phyloP scores from a whole-genome alignment of 2,329 filamentous ascomycete genomes.

The Tympanopsis confertula region DNA sequence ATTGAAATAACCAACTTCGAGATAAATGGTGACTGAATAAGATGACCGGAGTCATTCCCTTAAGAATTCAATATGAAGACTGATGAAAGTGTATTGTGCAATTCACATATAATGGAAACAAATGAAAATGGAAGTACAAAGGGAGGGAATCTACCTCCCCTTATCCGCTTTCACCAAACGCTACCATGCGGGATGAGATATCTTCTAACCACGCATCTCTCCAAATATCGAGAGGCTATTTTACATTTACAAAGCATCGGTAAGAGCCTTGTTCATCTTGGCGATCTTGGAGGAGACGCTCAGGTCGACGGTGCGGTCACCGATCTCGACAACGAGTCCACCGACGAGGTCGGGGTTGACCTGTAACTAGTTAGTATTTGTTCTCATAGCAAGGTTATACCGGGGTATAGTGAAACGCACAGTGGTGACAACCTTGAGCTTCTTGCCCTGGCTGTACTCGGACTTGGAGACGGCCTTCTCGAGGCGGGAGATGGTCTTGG shows the following conservation, averaged over 20 bases:
- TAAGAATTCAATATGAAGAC: no score
- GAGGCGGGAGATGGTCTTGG: slow-evolving; percentile 72
- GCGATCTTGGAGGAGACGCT: slow-evolving; percentile 88
- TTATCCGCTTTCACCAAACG: no score
- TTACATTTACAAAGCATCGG: slow-evolving; percentile 77
- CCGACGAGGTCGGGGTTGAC: slow-evolving; percentile 92
- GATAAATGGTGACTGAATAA: no score
- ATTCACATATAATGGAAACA: no score
- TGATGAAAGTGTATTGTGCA: no score
- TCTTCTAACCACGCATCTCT: no score
- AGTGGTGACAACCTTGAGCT: slow-evolving; percentile 92
- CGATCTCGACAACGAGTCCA: slow-evolving; percentile 88
- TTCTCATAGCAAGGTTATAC: not conserved
- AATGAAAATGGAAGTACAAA: no score
- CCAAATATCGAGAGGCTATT: no score
- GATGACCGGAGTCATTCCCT: no score
- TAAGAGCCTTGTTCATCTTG: slow-evolving; percentile 99
- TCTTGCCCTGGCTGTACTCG: slow-evolving; percentile 81
- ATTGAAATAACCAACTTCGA: no score
- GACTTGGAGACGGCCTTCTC: slow-evolving; percentile 85
- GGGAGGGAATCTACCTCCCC: no score
- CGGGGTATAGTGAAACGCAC: slow-evolving; percentile 28
- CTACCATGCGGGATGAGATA: no score
- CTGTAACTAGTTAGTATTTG: slow-evolving; percentile 24
- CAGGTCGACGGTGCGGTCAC: slow-evolving; percentile 95